Conservation (phyloP, 108 stramenopile species). For the Fistulifera pelliculosa region DNA sequence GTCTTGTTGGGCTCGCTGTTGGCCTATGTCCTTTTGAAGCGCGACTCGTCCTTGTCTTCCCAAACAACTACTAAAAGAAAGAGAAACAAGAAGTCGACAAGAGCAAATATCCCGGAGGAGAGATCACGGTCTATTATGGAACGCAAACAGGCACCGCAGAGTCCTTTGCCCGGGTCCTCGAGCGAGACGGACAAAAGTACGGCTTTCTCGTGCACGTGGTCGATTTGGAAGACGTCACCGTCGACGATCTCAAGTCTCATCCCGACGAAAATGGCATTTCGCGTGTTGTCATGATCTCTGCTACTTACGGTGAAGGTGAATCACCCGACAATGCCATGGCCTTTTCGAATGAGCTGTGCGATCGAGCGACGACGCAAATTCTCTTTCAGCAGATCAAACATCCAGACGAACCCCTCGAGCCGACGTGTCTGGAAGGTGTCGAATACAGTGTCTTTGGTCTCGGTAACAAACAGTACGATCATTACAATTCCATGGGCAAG, state of each 20-base stretch:
- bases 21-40: slow-evolving; percentile 9
- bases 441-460: slow-evolving; percentile 94
- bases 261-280: slow-evolving; percentile 29
- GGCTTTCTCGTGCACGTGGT: slow-evolving; percentile 76
- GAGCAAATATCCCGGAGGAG: slow-evolving; percentile 63
- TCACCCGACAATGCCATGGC: slow-evolving; percentile 93
- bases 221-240: slow-evolving; percentile 85
- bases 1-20: slow-evolving; percentile 13
- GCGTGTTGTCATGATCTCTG: slow-evolving; percentile 77
- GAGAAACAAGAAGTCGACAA: neutral
- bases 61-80: neutral
- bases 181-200: slow-evolving; percentile 56
- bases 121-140: slow-evolving; percentile 85
- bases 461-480: slow-evolving; percentile 97
- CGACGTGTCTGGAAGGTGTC: slow-evolving; percentile 26
- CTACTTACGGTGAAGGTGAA: slow-evolving; percentile 99
- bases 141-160: slow-evolving; percentile 98
- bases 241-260: slow-evolving; percentile 42
- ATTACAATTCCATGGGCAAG: slow-evolving; percentile 94
- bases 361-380: slow-evolving; percentile 4
- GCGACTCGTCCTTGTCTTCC: neutral
- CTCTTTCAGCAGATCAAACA: slow-evolving; percentile 19
- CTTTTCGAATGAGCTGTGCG: slow-evolving; percentile 1
- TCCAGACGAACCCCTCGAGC: slow-evolving; percentile 2
- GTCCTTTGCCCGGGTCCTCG: slow-evolving; percentile 85